phyloP scores from a whole-genome alignment of 208 protist genomes.

The Naegleria fowleri region DNA sequence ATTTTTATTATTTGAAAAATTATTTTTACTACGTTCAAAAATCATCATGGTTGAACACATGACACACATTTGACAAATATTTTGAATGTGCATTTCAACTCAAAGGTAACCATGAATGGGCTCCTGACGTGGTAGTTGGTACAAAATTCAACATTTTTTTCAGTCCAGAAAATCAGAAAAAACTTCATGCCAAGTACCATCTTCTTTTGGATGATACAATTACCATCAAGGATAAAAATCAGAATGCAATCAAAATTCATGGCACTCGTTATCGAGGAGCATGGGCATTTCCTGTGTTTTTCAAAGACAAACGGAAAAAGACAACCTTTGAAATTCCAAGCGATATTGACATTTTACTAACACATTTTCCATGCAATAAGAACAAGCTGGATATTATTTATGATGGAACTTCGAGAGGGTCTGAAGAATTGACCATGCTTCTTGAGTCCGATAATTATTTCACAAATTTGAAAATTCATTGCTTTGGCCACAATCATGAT shows the following conservation, averaged over 20 bases:
- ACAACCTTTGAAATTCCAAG: neutral
- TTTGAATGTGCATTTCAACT: too few species aligned
- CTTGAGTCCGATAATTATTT: neutral
- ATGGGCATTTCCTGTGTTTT: neutral
- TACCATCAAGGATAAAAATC: neutral
- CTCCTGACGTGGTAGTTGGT: neutral
- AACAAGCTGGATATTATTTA: neutral
- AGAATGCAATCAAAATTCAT: neutral
- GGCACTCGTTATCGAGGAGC: neutral
- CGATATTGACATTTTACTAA: neutral
- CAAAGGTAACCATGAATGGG: neutral
- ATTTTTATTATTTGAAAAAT: too few species aligned
- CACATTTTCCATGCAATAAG: neutral
- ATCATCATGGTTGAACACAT: too few species aligned
- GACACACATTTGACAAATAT: too few species aligned
- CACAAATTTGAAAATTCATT: neutral
- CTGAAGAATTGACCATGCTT: neutral
- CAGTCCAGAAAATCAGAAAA: neutral
- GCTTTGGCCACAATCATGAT: neutral
- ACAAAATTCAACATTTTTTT: neutral
- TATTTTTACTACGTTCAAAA: too few species aligned
- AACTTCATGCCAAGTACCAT: neutral
- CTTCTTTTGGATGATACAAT: neutral
- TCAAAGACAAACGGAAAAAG: neutral
- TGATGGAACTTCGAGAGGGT: neutral